These are phyloP conservation scores for Monosporascus sp. DNA, from an alignment of 2,329 filamentous ascomycete genomes.

Conservation along the genomic window DNA sequence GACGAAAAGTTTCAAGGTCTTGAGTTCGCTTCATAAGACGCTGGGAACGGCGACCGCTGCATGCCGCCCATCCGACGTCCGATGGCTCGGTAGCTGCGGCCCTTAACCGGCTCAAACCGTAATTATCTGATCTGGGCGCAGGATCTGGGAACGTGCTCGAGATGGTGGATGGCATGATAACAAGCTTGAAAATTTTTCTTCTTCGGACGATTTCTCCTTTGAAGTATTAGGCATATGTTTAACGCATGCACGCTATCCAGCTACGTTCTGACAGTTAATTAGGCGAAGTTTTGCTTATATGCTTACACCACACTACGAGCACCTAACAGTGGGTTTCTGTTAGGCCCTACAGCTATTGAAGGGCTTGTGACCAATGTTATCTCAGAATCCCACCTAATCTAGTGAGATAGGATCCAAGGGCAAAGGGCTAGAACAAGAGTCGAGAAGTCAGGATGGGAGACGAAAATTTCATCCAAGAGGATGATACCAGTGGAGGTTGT, in stretches of 20 bases:
- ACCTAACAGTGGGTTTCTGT: too few relatives aligned
- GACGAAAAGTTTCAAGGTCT: background rate
- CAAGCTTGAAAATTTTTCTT: slow-evolving; percentile 8
- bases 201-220: background rate
- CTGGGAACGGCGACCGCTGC: background rate
- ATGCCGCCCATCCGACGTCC: background rate
- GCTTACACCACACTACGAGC: too few relatives aligned
- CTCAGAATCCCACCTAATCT: too few relatives aligned
- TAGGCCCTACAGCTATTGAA: too few relatives aligned
- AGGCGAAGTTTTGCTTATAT: too few relatives aligned
- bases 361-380: too few relatives aligned
- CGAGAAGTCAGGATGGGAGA: background rate
- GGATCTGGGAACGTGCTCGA: slow-evolving; percentile 17
- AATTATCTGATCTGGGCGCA: slow-evolving; percentile 3
- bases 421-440: background rate
- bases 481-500: too few relatives aligned
- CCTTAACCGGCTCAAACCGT: background rate
- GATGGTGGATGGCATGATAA: slow-evolving; percentile 22
- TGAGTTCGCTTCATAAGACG: background rate
- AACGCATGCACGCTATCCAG: too few relatives aligned
- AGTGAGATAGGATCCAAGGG: too few relatives aligned
- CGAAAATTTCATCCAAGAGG: too few relatives aligned
- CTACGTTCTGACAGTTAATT: too few relatives aligned
- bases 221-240: too few relatives aligned
- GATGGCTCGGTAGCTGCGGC: background rate